A percentile compares a stretch with the other conserved stretches of the same genome.
phyloP scores from a whole-genome alignment of 495 filamentous ascomycete species.

The Aspergillus homomorphus region DNA sequence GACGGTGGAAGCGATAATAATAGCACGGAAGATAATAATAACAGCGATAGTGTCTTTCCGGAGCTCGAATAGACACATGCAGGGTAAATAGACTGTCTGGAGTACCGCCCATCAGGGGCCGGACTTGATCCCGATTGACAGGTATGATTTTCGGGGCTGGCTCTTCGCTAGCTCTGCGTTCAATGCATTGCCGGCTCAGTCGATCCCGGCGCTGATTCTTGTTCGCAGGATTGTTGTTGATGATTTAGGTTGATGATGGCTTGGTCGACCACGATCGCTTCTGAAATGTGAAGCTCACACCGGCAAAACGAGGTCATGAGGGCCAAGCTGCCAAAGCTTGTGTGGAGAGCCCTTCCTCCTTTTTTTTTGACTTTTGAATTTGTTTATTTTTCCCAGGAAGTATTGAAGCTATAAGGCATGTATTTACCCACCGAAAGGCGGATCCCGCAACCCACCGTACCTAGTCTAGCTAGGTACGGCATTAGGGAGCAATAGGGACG shows the following conservation, averaged over 20 bases:
- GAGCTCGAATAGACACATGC: constrained; percentile 7
- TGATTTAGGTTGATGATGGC: not conserved
- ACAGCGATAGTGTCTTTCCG: constrained; percentile 7
- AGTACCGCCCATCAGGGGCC: constrained; percentile 14
- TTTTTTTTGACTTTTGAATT: constrained; percentile 7
- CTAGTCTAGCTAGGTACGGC: not conserved
- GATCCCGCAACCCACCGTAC: constrained; percentile 19
- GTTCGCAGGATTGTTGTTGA: not conserved
- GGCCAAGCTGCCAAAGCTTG: constrained; percentile 16
- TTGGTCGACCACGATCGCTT: not conserved
- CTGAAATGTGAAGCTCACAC: not conserved
- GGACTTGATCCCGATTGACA: constrained; percentile 15
- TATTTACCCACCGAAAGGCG: constrained; percentile 19
- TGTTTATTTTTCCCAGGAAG: not conserved
- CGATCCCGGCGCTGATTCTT: not conserved
- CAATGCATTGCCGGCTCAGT: too few species aligned
- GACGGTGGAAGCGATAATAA: not conserved
- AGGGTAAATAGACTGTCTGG: constrained; percentile 4
- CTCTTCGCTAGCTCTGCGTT: not conserved
- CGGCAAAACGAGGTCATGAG: not conserved
- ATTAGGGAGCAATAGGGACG: constrained; percentile 10
- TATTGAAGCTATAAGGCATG: constrained; percentile 19
- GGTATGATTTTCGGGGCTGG: constrained; percentile 9
- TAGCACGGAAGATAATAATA: constrained; percentile 12
- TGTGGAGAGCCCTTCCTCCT: constrained; percentile 13